These are phyloP conservation scores for Trifolium fragiferum DNA, from an alignment of 306 rosid species.

Conservation along the genomic window DNA sequence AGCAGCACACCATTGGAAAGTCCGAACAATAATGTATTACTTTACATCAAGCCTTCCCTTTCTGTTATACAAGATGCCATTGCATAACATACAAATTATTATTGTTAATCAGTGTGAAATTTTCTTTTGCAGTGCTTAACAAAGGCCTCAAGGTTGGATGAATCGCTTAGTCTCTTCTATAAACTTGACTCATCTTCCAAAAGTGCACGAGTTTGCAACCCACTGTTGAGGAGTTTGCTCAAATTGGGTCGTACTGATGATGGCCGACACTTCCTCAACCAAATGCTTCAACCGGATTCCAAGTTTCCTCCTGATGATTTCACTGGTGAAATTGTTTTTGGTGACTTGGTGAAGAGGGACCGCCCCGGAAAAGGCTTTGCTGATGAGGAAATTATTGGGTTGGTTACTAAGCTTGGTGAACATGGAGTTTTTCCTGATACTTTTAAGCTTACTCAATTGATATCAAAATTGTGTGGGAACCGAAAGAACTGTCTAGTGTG, in stretches of 20 bases:
- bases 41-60: constrained; percentile 8
- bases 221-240: constrained; percentile 42
- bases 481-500: constrained; percentile 45
- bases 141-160: constrained; percentile 28
- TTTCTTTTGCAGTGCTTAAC: not conserved
- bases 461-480: constrained; percentile 58
- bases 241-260: constrained; percentile 46
- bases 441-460: constrained; percentile 58
- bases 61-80: not conserved
- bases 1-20: constrained; percentile 73
- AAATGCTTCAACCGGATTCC: constrained; percentile 64
- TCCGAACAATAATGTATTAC: constrained; percentile 76
- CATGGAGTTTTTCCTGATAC: constrained; percentile 57
- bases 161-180: constrained; percentile 48
- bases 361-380: constrained; percentile 42
- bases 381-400: constrained; percentile 54
- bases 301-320: constrained; percentile 49
- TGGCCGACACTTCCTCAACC: constrained; percentile 65
- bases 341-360: constrained; percentile 44
- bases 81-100: not conserved
- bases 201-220: constrained; percentile 57
- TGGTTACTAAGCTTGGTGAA: constrained; percentile 58
- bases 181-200: constrained; percentile 50
- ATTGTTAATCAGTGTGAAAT: not conserved
- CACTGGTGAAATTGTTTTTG: constrained; percentile 59